These are phyloP conservation scores for Pseudocercospora cruenta DNA, from an alignment of 2,329 filamentous ascomycete species.

Conservation along the genomic window DNA sequence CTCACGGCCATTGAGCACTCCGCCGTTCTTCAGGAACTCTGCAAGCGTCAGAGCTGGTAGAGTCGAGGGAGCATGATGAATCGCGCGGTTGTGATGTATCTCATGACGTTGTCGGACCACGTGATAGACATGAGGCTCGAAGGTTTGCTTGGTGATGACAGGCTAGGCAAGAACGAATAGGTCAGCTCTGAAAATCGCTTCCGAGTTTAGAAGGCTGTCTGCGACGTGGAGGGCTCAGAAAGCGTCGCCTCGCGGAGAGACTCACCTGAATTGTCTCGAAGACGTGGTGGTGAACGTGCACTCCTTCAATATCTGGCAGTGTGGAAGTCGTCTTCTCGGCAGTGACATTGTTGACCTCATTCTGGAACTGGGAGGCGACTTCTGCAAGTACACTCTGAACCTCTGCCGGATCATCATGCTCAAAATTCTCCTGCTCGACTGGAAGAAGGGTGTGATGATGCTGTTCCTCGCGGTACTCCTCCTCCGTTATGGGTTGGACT, in stretches of 20 bases:
- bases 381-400: slow-evolving; percentile 52
- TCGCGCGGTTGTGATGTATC: slow-evolving; percentile 66
- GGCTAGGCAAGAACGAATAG: slow-evolving; percentile 6
- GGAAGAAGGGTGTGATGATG: slow-evolving; percentile 62
- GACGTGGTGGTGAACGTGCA: slow-evolving; percentile 67
- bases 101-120: slow-evolving; percentile 73
- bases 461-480: slow-evolving; percentile 62
- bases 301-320: slow-evolving; percentile 57
- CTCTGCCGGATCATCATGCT: slow-evolving; percentile 60
- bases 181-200: not conserved
- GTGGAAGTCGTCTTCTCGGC: slow-evolving; percentile 54
- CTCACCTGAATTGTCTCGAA: slow-evolving; percentile 61
- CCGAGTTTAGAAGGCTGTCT: not conserved
- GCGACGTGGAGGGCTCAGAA: not conserved
- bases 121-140: slow-evolving; percentile 68
- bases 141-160: slow-evolving; percentile 67
- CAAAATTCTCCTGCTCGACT: slow-evolving; percentile 63
- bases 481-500: slow-evolving; percentile 65
- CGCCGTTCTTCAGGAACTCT: slow-evolving; percentile 63
- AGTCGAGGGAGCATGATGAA: slow-evolving; percentile 66
- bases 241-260: not conserved
- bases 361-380: slow-evolving; percentile 59
- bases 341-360: slow-evolving; percentile 51
- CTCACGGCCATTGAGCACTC: slow-evolving; percentile 56
- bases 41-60: slow-evolving; percentile 66